Evolutionary conservation across 805 yeast genomes (phyloP).

Genomic region (Millerago galiae): DNA sequence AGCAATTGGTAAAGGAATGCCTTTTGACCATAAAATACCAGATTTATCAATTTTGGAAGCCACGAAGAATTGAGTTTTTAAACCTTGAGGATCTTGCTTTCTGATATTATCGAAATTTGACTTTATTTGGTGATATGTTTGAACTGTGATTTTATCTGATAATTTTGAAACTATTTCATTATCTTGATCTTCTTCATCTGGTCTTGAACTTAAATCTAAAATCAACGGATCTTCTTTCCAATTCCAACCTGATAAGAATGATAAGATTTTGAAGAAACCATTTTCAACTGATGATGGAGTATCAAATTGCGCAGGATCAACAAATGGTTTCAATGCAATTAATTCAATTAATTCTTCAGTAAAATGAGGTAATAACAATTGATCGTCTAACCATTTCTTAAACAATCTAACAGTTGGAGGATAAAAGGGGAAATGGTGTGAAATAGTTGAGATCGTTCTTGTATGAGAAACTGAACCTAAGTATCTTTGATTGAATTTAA

Average conservation of each 20-base stretch:
- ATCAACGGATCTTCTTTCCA: constrained; percentile 88
- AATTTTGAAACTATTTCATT: constrained; percentile 36
- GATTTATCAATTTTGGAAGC: constrained; percentile 81
- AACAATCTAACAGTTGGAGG: constrained; percentile 79
- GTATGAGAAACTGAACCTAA: constrained; percentile 72
- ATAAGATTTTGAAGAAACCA: constrained; percentile 72
- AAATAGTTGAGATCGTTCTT: constrained; percentile 63
- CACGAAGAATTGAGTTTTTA: constrained; percentile 73
- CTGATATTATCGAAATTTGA: constrained; percentile 63
- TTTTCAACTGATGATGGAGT: constrained; percentile 73
- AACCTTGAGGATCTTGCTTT: constrained; percentile 67
- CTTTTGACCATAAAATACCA: constrained; percentile 77
- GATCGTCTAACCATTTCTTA: constrained; percentile 87
- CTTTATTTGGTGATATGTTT: constrained; percentile 54
- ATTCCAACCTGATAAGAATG: constrained; percentile 78
- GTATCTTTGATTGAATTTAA: constrained; percentile 59
- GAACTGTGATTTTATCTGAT: constrained; percentile 56
- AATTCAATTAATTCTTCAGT: constrained; percentile 78
- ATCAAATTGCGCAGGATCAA: constrained; percentile 80
- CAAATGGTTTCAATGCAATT: constrained; percentile 75
- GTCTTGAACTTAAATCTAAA: constrained; percentile 62
- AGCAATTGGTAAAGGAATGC: constrained; percentile 66
- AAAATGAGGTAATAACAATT: constrained; percentile 63
- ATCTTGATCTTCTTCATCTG: constrained; percentile 29
- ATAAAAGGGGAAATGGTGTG: constrained; percentile 64